Base-by-base conservation (phyloP, 805 yeast genomes). In the Spathaspora girioi region DNA sequence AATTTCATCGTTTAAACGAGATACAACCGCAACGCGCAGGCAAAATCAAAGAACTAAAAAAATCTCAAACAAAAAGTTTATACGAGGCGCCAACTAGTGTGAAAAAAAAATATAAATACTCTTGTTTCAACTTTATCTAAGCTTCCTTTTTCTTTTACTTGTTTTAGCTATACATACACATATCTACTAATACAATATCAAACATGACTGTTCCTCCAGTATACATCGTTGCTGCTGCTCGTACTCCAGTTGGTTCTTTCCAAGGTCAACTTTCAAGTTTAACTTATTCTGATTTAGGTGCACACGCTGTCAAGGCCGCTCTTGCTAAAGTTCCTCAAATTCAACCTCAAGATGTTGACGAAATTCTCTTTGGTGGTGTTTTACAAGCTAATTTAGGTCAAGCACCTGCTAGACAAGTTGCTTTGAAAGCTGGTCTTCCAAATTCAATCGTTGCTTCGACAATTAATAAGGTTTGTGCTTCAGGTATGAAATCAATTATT, bases 371-470 rank as follows among this genome's bases (percentile, higher is more conserved):
- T 68, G 99, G 99, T 64, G 88, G 90, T 64, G 99, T 91, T 47
- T 72, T 90, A 64, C 89, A 88, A 64, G 98, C 97, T 56, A 89
- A 89, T 63, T 85, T 89, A 54, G 98, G 99, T 56, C 99, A 93
- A 75, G 91, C 93, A 53, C 98, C 99, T 43, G 99, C 99, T 35
- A 86, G 98, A 74, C 99, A 93, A 75, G 98, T 93, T 51, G 97
- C 97, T 14, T 65, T 93, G 58, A 86, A 84, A 64, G 87, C 98
- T 17, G 98, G 98, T 14, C 79, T 94, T 49, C 83, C 89, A 47
- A 83, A 86, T 58, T 76, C 82, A 54, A 84, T 89, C 50, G 87
- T 90, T 46, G 96, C 97, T 53, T 82, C 97, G 50, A 87, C 97
- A 40, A 80, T 93, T 59, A 94, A 94, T 82, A 93, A 93, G 77